phyloP scores from a whole-genome alignment of 202 grass and related monocot species.

The Cymbopogon flexuosus region DNA sequence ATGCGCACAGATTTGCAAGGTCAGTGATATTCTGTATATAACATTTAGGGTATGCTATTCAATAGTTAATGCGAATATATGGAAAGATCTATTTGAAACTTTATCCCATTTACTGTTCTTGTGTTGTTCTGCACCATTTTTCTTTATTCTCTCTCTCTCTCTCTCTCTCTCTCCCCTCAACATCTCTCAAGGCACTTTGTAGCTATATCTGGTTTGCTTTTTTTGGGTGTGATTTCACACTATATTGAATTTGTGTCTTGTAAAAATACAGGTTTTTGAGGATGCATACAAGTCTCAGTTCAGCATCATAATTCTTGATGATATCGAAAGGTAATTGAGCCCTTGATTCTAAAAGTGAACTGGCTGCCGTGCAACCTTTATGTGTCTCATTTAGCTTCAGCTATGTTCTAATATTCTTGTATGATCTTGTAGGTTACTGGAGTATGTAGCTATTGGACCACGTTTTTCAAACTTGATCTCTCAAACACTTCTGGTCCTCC shows the following conservation, averaged over 20 bases:
- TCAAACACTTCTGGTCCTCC: constrained; percentile 78
- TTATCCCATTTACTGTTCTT: constrained; percentile 13
- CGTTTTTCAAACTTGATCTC: constrained; percentile 93
- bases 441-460: constrained; percentile 90
- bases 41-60: not conserved
- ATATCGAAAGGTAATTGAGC: constrained; percentile 74
- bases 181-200: not conserved
- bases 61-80: constrained; percentile 1
- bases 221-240: constrained; percentile 13
- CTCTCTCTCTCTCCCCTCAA: not conserved
- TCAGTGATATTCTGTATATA: constrained; percentile 31
- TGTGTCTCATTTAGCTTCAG: constrained; percentile 26
- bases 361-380: not conserved
- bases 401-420: constrained; percentile 6
- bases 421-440: constrained; percentile 68
- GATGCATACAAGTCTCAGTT: constrained; percentile 98
- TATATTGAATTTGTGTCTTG: constrained; percentile 16
- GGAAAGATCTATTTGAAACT: constrained; percentile 15
- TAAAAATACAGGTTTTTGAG: constrained; percentile 79
- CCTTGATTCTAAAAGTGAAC: constrained; percentile 21
- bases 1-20: constrained; percentile 88
- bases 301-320: constrained; percentile 97
- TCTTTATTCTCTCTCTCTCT: not conserved
- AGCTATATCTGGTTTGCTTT: not conserved
- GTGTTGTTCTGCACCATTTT: constrained; percentile 6